A percentile compares a stretch with the other conserved stretches of the same genome.
Evolutionary conservation across 2,329 filamentous ascomycete genomes (phyloP).

Genomic region (Xylariomycetidae sp.): DNA sequence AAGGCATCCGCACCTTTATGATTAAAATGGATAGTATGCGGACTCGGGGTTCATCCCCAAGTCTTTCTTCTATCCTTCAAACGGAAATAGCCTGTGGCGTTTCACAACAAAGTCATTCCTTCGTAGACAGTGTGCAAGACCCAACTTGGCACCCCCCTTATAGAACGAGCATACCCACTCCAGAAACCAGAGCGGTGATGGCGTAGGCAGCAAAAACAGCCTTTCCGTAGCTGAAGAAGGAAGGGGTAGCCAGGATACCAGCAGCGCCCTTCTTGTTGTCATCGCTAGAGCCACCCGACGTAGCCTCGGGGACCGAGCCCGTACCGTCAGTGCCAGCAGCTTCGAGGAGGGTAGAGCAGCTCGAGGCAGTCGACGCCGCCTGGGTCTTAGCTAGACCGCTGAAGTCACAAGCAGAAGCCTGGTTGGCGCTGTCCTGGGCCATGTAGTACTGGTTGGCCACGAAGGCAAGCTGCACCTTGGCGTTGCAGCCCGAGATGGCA

Average conservation of each 20-base stretch:
- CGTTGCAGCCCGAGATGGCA: conserved; percentile 70
- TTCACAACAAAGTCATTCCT: too few relatives aligned
- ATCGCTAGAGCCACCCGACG: conserved; percentile 30
- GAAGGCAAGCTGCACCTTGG: conserved; percentile 65
- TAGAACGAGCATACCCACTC: conserved; percentile 48
- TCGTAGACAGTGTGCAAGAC: too few relatives aligned
- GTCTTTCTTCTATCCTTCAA: too few relatives aligned
- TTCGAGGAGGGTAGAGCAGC: conserved; percentile 53
- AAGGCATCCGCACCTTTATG: too few relatives aligned
- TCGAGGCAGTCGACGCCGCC: conserved; percentile 37
- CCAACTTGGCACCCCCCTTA: too few relatives aligned
- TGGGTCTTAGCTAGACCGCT: conserved; percentile 56
- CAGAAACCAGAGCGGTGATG: conserved; percentile 41
- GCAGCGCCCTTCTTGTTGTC: conserved; percentile 38
- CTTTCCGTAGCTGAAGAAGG: conserved; percentile 24
- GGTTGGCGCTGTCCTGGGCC: conserved; percentile 38
- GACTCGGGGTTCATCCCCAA: too few relatives aligned
- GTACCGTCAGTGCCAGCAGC: conserved; percentile 58
- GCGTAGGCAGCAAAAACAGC: conserved; percentile 41
- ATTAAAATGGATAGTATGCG: too few relatives aligned
- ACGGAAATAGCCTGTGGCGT: too few relatives aligned
- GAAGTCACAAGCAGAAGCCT: conserved; percentile 63
- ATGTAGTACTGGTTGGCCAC: conserved; percentile 68
- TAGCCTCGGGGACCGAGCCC: conserved; percentile 43
- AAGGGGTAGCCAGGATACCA: conserved; percentile 30